A percentile compares a stretch with the other conserved stretches of the same genome.
These are phyloP conservation scores for Fusarium duplospermum DNA, from an alignment of 2,329 filamentous ascomycete genomes.

Conservation along the genomic window DNA sequence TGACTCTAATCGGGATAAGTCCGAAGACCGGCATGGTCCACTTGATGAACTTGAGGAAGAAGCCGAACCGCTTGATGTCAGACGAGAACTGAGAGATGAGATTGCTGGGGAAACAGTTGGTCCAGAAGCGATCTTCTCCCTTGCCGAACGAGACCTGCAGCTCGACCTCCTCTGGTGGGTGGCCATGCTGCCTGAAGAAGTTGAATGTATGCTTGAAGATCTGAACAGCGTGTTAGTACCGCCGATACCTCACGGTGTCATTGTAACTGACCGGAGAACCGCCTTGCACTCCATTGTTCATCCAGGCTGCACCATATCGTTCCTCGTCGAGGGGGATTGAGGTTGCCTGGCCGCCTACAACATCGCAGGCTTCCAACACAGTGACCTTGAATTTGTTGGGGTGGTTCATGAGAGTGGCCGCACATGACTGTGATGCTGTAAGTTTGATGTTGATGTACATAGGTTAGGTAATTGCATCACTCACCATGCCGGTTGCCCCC, in stretches of 20 bases:
- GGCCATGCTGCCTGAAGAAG: constrained; percentile 69
- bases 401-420: constrained; percentile 73
- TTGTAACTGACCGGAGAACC: constrained; percentile 53
- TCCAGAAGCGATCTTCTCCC: constrained; percentile 70
- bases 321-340: constrained; percentile 68
- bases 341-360: constrained; percentile 71
- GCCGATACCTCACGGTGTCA: neutral
- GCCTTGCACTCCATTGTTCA: constrained; percentile 74
- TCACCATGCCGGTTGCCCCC: constrained; percentile 71
- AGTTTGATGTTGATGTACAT: neutral
- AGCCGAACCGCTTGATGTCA: constrained; percentile 51
- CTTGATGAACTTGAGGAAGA: constrained; percentile 21
- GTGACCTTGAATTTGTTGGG: constrained; percentile 74
- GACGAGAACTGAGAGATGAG: constrained; percentile 65
- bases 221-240: constrained; percentile 42
- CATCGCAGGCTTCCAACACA: constrained; percentile 67
- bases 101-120: constrained; percentile 71
- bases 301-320: constrained; percentile 68
- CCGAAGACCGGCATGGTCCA: constrained; percentile 71
- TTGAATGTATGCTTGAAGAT: constrained; percentile 77
- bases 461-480: constrained; percentile 1
- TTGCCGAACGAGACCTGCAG: constrained; percentile 74
- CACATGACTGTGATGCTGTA: constrained; percentile 63
- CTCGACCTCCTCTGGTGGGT: constrained; percentile 67
- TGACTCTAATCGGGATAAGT: constrained; percentile 70